Conservation (phyloP, 2,329 filamentous ascomycete species). For the Venturia asperata region DNA sequence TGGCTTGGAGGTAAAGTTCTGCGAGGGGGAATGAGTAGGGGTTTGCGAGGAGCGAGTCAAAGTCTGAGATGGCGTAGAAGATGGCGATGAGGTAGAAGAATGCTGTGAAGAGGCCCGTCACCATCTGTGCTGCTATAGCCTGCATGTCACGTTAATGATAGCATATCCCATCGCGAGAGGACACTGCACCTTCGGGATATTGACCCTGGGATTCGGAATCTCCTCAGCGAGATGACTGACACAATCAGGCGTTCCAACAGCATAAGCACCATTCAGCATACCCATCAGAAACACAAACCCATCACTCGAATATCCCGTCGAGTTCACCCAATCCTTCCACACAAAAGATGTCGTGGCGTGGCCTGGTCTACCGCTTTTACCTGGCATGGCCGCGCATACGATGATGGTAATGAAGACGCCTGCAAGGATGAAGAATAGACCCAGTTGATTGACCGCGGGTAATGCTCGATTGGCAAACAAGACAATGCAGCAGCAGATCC, state of each 20-base stretch:
- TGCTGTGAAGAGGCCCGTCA: neutral
- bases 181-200: conserved; percentile 32
- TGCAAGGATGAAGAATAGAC: conserved; percentile 46
- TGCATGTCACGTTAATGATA: neutral
- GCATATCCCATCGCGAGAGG: neutral
- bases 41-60: conserved; percentile 43
- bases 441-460: conserved; percentile 47
- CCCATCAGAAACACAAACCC: conserved; percentile 58
- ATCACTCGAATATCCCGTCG: conserved; percentile 41
- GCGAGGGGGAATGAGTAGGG: conserved; percentile 54
- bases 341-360: conserved; percentile 37
- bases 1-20: conserved; percentile 54
- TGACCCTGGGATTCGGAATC: conserved; percentile 29
- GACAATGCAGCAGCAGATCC: conserved; percentile 40
- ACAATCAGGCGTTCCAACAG: conserved; percentile 53
- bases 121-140: conserved; percentile 5
- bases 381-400: conserved; percentile 50
- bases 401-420: conserved; percentile 51
- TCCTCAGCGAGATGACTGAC: conserved; percentile 58
- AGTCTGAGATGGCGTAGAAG: conserved; percentile 34
- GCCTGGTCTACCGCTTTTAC: conserved; percentile 24
- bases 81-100: conserved; percentile 27
- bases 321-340: conserved; percentile 40
- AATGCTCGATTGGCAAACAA: conserved; percentile 50
- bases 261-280: conserved; percentile 62